Evolutionary conservation across 176 grass and related monocot genomes (phyloP), one percentile per base, ranked within the genome.

Genomic region (Cenchrus purpureus): DNA sequence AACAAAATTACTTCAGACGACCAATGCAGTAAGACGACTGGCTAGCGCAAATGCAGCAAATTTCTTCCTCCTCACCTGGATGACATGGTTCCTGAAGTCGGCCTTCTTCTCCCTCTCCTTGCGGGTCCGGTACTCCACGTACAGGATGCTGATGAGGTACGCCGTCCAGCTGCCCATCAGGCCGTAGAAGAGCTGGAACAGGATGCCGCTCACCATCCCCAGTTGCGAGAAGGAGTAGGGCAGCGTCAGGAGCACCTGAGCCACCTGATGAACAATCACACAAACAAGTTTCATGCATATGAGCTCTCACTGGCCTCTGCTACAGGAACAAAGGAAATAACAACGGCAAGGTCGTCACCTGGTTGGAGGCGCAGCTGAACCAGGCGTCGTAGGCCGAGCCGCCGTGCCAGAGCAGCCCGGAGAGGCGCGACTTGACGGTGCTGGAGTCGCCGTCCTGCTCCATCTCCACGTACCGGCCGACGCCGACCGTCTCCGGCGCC

Each of bases 321-420:
- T 48, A 4, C 25, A 28, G 8, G 14, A 12, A 2, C 71, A 16
- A 2, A 78, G 32, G 29, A 34, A 65, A 71, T 20, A 34, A 65
- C 37, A 4, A 71, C 29, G 42, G 15, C 58, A 14, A 12, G 62
- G 28, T 66, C 40, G 4, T 50, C 49, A 92, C 97, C 94, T 99
- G 97, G 86, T 99, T 99, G 81, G 97, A 99, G 13, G 97, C 97
- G 56, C 97, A 99, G 81, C 97, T 99, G 82, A 99, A 99, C 97
- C 97, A 99, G 20, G 97, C 97, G 56, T 99, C 97, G 58, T 97
- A 99, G 84, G 97, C 92, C 1, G 97, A 97, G 84, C 97, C 97
- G 28, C 97, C 97, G 65, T 99, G 97, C 97, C 97, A 97, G 48
- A 99, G 87, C 82, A 99, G 82, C 74, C 91, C 86, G 12, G 97